These are phyloP conservation scores for Abortiporus biennis DNA, from an alignment of 1,284 basidiomycete species.

Conservation along the genomic window DNA sequence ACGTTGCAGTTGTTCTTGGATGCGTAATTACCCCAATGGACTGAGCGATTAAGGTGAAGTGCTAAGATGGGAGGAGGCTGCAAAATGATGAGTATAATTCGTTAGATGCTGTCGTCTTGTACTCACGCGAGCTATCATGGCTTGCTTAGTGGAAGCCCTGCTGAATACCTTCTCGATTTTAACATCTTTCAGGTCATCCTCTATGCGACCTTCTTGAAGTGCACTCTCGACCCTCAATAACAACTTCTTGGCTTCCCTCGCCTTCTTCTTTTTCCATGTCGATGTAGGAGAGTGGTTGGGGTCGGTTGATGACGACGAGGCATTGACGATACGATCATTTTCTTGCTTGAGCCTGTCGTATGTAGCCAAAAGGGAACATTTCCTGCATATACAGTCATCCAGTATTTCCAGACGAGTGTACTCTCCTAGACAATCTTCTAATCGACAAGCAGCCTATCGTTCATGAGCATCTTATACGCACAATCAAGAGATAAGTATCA, in stretches of 20 bases:
- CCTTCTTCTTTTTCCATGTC: conserved; percentile 71
- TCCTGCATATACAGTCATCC: conserved; percentile 79
- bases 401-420: conserved; percentile 81
- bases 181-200: conserved; percentile 73
- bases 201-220: conserved; percentile 70
- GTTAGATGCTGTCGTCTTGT: background rate
- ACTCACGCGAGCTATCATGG: conserved; percentile 79
- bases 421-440: conserved; percentile 73
- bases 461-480: background rate
- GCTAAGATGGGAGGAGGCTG: conserved; percentile 76
- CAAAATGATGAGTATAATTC: conserved; percentile 23
- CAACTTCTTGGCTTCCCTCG: conserved; percentile 62
- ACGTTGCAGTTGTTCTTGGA: conserved; percentile 79
- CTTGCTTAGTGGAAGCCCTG: conserved; percentile 77
- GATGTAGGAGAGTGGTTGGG: too few relatives aligned
- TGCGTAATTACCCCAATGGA: conserved; percentile 71
- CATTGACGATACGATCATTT: conserved; percentile 44
- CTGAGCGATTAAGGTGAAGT: conserved; percentile 83
- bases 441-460: conserved; percentile 44
- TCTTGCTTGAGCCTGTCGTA: conserved; percentile 54
- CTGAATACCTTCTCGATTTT: conserved; percentile 71
- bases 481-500: conserved; percentile 8
- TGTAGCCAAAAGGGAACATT: conserved; percentile 74
- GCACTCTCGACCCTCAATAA: conserved; percentile 54
- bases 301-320: conserved; percentile 49